These are phyloP conservation scores for Aurifilum marmelostoma DNA, from an alignment of 2,329 filamentous ascomycete genomes.

Conservation along the genomic window DNA sequence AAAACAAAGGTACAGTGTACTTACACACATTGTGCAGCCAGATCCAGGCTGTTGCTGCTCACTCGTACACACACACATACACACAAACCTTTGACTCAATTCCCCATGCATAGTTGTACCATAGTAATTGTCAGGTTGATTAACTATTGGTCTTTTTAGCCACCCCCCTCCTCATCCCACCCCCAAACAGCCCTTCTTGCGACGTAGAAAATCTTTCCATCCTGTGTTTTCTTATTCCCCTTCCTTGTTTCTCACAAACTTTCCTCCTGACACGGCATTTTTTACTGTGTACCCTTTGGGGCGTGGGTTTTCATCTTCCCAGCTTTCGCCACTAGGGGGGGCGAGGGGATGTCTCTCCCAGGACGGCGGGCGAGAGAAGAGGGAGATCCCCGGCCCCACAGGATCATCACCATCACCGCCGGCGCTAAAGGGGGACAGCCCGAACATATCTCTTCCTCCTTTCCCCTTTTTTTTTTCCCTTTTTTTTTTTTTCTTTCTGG, in stretches of 20 bases:
- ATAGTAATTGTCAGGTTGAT: neutral
- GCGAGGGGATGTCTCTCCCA: neutral
- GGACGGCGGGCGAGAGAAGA: neutral
- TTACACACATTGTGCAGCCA: neutral
- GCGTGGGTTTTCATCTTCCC: neutral
- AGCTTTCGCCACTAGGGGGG: neutral
- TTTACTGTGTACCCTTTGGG: neutral
- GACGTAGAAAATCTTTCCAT: neutral
- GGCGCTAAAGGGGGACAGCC: neutral
- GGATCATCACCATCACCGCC: conserved; percentile 2
- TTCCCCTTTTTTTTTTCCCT: neutral
- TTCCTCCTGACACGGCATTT: neutral
- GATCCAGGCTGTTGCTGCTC: conserved; percentile 3
- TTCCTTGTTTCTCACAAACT: neutral
- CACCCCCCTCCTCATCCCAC: too few relatives aligned
- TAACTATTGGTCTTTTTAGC: neutral
- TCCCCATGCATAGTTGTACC: too few relatives aligned
- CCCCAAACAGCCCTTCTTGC: neutral
- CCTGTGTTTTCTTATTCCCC: neutral
- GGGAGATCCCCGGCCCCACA: neutral
- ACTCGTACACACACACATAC: neutral
- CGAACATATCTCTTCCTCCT: too few relatives aligned
- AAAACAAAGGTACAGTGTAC: neutral
- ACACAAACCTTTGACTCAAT: neutral
- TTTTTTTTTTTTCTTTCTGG: neutral